phyloP scores from a whole-genome alignment of 179 eudicot genomes.

The Pouteria campechiana region DNA sequence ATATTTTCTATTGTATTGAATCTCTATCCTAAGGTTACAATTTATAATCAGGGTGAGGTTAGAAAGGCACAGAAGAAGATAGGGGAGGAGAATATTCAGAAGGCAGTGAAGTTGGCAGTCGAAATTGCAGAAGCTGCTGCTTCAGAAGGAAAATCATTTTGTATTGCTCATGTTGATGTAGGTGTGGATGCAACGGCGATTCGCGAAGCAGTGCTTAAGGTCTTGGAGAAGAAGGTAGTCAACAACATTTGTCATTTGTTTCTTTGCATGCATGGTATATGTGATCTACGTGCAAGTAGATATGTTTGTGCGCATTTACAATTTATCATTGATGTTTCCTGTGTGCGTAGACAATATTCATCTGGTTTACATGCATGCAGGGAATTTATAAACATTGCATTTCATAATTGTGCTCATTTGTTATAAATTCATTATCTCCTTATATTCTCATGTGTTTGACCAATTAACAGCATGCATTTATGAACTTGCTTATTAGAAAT shows the following conservation, averaged over 20 bases:
- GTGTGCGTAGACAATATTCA: too few relatives aligned
- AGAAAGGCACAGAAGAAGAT: constrained; percentile 59
- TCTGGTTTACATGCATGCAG: too few relatives aligned
- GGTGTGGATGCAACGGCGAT: constrained; percentile 75
- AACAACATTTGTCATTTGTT: not conserved
- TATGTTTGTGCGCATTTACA: not conserved
- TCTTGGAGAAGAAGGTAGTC: constrained; percentile 70
- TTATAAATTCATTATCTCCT: too few relatives aligned
- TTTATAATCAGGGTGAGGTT: constrained; percentile 46
- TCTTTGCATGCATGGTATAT: too few relatives aligned
- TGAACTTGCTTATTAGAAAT: too few relatives aligned
- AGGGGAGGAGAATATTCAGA: constrained; percentile 66
- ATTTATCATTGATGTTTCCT: too few relatives aligned
- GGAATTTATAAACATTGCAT: too few relatives aligned
- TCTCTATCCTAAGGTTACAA: too few relatives aligned
- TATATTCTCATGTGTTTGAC: too few relatives aligned
- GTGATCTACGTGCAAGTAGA: not conserved
- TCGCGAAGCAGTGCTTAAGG: constrained; percentile 73
- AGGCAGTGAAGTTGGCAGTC: constrained; percentile 54
- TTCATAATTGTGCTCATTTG: too few relatives aligned
- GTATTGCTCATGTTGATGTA: constrained; percentile 59
- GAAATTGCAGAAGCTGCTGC: constrained; percentile 68
- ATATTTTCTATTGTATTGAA: too few relatives aligned
- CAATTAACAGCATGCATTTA: too few relatives aligned
- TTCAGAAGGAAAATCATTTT: constrained; percentile 66